Evolutionary conservation across 768 basidiomycete genomes (phyloP), one percentile per base, ranked within the genome.

Genomic region (Lactarius akahatsu): DNA sequence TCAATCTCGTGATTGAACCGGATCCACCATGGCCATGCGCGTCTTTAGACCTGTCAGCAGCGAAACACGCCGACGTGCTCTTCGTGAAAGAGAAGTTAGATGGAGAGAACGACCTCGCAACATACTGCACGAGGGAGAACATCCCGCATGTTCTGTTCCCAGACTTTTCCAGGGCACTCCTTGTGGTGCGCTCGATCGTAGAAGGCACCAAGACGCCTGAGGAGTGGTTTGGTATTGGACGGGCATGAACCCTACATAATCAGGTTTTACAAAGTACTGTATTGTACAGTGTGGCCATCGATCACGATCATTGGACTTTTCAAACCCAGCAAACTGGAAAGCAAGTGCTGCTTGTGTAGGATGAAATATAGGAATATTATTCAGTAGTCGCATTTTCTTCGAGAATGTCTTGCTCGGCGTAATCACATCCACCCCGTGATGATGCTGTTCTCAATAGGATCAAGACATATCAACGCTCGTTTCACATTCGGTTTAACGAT

Each of bases 31-130:
- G 36, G 36, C 54, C 38, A 20, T 36, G n/a, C n/a, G 38, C 26
- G 11, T 38, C 28, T 11, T 62, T 65, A 92, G 95, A 97, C 75
- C 85, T 97, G 77, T 95, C 92, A 10, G 96, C 97, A 3, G 97
- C 97, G 0, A 82, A 81, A 64, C 92, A 96, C 72, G 94, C 97
- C 20, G 95, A 98, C 76, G 78, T 95, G 23, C 83, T 99, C n/a
- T 98, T 98, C 74, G 94, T 96, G 69, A 98, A 98, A 77, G 81
- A 83, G 69, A 92, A 91, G 70, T 72, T 76, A 1, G 85, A 85
- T 64, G 88, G 87, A 40, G 91, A 91, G 70, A 97, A 96, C 73
- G 95, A 98, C 73, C 81, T 99, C 13, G 86, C 88, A 63, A 81
- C 81, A 16, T 96, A 93, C 77, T 98, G 96, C 80, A 83, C 78